A percentile compares a stretch with the other conserved stretches of the same genome.
Conservation (phyloP, 2,329 filamentous ascomycete species). For the Ceratocystiopsis minuta region DNA sequence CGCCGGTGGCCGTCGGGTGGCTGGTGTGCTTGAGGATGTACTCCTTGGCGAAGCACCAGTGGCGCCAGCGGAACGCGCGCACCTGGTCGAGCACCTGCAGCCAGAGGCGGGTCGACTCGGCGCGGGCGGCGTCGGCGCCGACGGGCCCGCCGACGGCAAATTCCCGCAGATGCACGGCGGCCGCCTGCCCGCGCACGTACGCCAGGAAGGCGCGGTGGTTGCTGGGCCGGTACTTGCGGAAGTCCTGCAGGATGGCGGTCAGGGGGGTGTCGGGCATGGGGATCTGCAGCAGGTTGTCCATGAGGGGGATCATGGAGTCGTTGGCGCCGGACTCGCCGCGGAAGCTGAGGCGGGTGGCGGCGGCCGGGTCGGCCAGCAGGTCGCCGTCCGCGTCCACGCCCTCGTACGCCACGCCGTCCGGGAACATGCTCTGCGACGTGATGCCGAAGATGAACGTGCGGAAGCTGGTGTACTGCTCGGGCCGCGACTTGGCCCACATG, state of each 20-base stretch:
- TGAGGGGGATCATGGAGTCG: constrained; percentile 80
- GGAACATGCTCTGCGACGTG: constrained; percentile 86
- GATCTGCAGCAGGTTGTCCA: constrained; percentile 74
- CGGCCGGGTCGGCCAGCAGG: background rate
- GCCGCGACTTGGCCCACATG: constrained; percentile 80
- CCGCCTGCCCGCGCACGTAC: constrained; percentile 39
- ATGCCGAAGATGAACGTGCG: constrained; percentile 96
- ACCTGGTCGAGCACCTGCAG: constrained; percentile 54
- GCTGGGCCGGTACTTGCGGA: constrained; percentile 72
- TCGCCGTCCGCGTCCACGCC: constrained; percentile 44
- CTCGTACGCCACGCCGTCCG: constrained; percentile 76
- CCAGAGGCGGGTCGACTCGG: constrained; percentile 40
- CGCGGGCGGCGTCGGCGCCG: constrained; percentile 15
- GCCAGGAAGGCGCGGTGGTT: constrained; percentile 76
- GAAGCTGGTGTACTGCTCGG: constrained; percentile 71
- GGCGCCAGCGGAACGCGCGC: constrained; percentile 64
- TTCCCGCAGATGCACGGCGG: constrained; percentile 33
- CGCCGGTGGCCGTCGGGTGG: constrained; percentile 64
- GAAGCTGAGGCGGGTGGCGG: constrained; percentile 46
- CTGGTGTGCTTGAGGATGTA: constrained; percentile 65
- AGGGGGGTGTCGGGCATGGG: constrained; percentile 79
- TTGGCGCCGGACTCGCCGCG: constrained; percentile 87
- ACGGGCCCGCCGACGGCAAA: constrained; percentile 29
- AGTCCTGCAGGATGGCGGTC: constrained; percentile 74
- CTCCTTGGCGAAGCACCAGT: constrained; percentile 73